A percentile compares a stretch with the other conserved stretches of the same genome.
phyloP scores from a whole-genome alignment of 306 rosid genomes.

The Astragalus membranaceus region DNA sequence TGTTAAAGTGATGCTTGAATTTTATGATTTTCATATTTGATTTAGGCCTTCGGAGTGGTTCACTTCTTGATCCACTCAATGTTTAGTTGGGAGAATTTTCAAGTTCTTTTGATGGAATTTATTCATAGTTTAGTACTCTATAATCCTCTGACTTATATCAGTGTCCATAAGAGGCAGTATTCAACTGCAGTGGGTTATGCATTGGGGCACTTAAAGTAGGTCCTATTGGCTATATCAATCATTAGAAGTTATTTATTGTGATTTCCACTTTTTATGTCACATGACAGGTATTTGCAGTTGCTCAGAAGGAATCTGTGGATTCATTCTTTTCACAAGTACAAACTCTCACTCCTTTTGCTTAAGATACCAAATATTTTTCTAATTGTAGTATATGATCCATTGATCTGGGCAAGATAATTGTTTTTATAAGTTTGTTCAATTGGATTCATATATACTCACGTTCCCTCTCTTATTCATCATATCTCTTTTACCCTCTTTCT shows the following conservation, averaged over 20 bases:
- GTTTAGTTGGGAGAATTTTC: slow-evolving; percentile 3
- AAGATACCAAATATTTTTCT: slow-evolving; percentile 8
- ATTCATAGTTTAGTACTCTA: neutral
- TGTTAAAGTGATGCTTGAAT: neutral
- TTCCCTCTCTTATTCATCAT: neutral
- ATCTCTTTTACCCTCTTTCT: neutral
- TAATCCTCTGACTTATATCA: neutral
- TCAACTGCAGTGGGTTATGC: slow-evolving; percentile 1
- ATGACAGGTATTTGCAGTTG: slow-evolving; percentile 79
- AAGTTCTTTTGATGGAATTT: neutral
- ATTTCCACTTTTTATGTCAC: slow-evolving; percentile 17
- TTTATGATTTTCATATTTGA: slow-evolving; percentile 8
- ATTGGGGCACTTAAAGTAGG: neutral
- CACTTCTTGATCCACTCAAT: neutral
- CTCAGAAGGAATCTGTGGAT: slow-evolving; percentile 82
- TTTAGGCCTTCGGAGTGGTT: slow-evolving; percentile 3
- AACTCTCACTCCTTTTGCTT: slow-evolving; percentile 9
- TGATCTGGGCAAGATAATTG: neutral
- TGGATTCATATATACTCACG: neutral
- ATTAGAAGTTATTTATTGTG: neutral
- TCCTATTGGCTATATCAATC: neutral
- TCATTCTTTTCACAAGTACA: slow-evolving; percentile 92
- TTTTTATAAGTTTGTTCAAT: neutral
- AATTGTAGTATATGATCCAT: slow-evolving; percentile 6
- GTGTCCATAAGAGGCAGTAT: neutral